Conservation (phyloP, 2,329 filamentous ascomycete species). For the Cadophora malorum region DNA sequence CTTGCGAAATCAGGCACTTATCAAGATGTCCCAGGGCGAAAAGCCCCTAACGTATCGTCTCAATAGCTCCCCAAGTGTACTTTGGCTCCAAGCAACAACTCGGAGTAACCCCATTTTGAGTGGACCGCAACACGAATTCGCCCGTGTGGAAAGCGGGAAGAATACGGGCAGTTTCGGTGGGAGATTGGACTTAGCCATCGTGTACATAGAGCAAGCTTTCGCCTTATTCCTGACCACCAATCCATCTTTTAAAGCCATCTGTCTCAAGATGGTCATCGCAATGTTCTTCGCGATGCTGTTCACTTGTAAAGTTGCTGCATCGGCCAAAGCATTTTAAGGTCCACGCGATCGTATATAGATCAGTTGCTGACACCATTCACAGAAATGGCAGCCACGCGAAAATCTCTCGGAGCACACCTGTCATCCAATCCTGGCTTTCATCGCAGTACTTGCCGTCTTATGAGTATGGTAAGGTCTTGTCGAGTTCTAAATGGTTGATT, state of each 20-base stretch:
- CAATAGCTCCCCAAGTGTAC: too few relatives aligned
- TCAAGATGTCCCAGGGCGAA: neutral
- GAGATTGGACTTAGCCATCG: neutral
- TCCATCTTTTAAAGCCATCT: neutral
- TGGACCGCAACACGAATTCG: too few relatives aligned
- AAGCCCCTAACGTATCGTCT: neutral
- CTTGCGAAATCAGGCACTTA: neutral
- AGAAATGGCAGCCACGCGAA: neutral
- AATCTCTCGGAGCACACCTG: neutral
- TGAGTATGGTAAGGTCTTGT: neutral
- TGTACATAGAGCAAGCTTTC: neutral
- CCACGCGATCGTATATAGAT: neutral
- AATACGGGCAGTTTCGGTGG: neutral
- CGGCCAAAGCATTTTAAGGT: neutral
- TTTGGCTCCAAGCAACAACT: neutral
- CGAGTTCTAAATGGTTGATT: neutral
- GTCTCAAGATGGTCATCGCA: neutral
- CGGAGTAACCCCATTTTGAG: neutral
- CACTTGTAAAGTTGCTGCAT: neutral
- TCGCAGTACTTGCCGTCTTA: neutral
- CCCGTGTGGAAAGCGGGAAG: neutral
- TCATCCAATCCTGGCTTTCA: neutral
- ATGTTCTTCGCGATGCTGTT: neutral
- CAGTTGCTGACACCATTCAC: neutral
- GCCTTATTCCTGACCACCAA: neutral